Evolutionary conservation across 495 filamentous ascomycete species (phyloP).

Genomic region (Trichoderma orchidacearum): DNA sequence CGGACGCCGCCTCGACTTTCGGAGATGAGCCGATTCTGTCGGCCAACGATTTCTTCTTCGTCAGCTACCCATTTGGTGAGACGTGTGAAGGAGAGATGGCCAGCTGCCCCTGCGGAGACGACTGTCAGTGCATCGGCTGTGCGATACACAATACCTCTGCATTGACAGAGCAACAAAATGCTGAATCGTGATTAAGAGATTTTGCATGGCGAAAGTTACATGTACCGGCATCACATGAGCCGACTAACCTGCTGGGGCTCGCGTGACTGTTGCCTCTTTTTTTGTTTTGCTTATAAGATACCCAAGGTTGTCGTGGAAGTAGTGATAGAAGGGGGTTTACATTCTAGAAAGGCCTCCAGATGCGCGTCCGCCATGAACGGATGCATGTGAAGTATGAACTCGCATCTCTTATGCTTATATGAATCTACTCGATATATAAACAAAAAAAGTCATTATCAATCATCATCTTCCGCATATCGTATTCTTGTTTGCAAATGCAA

Average conservation of each 20-base stretch:
- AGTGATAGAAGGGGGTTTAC: not conserved
- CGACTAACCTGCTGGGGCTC: too few species aligned
- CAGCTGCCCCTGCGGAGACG: slow-evolving; percentile 37
- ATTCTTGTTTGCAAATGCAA: too few species aligned
- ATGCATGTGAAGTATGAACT: not conserved
- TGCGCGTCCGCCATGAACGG: not conserved
- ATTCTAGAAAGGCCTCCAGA: not conserved
- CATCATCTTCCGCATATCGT: too few species aligned
- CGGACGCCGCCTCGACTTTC: slow-evolving; percentile 24
- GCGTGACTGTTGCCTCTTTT: too few species aligned
- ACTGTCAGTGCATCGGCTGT: slow-evolving; percentile 38
- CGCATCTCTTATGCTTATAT: not conserved
- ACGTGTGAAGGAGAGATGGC: slow-evolving; percentile 20
- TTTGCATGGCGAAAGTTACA: too few species aligned
- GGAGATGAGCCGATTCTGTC: slow-evolving; percentile 29
- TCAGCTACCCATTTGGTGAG: slow-evolving; percentile 25
- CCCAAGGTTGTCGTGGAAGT: not conserved
- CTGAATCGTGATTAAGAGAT: not conserved
- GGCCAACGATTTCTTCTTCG: slow-evolving; percentile 33
- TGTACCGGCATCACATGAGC: too few species aligned
- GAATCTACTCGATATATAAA: too few species aligned
- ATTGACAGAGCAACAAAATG: not conserved
- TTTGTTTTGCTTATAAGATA: not conserved
- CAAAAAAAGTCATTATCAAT: too few species aligned
- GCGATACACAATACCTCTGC: slow-evolving; percentile 14